These are phyloP conservation scores for Erysimum cheiranthoides DNA, from an alignment of 345 rosid species.

Conservation along the genomic window DNA sequence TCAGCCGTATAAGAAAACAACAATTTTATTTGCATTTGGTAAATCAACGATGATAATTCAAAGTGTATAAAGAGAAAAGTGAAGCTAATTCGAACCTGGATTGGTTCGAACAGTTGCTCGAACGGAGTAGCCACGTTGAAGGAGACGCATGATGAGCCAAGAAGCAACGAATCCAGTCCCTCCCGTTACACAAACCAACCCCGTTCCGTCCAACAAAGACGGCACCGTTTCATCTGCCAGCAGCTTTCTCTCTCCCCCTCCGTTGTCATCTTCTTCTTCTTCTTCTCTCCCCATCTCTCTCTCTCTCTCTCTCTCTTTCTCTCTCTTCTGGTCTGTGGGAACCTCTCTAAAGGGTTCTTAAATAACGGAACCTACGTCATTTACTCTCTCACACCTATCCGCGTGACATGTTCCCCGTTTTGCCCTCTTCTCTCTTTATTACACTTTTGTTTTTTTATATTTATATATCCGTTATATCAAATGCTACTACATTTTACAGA, in stretches of 20 bases:
- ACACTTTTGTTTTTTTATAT: constrained; percentile 28
- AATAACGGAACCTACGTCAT: constrained; percentile 54
- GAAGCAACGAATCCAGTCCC: constrained; percentile 64
- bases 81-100: constrained; percentile 41
- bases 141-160: constrained; percentile 64
- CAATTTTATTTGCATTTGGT: not conserved
- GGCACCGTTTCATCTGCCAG: constrained; percentile 36
- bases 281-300: constrained; percentile 37
- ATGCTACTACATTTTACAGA: constrained; percentile 41
- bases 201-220: constrained; percentile 39
- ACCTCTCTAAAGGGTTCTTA: constrained; percentile 46
- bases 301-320: constrained; percentile 30
- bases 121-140: constrained; percentile 58
- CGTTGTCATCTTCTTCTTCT: constrained; percentile 33
- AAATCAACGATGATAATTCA: not conserved
- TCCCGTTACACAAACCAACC: constrained; percentile 62
- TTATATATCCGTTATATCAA: constrained; percentile 31
- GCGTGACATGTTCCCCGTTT: constrained; percentile 54
- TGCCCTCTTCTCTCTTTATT: constrained; percentile 47
- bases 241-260: constrained; percentile 31
- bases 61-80: not conserved
- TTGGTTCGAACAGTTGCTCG: constrained; percentile 55
- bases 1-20: constrained; percentile 6
- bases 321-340: constrained; percentile 40
- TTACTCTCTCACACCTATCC: constrained; percentile 47